Base-by-base conservation (phyloP, 1,284 basidiomycete species). In the Melampsora occidentalis region DNA sequence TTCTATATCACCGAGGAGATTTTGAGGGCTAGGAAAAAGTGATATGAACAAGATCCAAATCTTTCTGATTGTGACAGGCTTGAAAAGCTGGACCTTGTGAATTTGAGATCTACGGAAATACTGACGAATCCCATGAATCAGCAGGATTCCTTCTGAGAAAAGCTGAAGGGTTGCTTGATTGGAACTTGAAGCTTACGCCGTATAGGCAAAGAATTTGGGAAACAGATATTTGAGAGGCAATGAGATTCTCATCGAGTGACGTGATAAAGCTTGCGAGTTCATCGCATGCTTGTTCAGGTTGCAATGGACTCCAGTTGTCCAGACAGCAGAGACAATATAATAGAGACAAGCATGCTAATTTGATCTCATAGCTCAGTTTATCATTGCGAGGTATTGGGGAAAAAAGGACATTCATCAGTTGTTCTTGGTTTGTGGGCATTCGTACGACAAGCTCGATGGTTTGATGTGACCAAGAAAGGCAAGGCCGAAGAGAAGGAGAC, bases 151-250 rank as follows among this genome's bases (percentile, higher is more conserved):
- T 1, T n/a, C 18, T 57, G 53, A 57, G 10, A 57, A 9, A n/a
- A 57, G 53, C 5, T 2, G 16, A 28, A 57, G 28, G 6, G 53
- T 9, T 46, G 42, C 2, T 46, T 46, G 42, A n/a, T 57, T 51
- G 3, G 49, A 51, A 14, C 14, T 28, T n/a, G 9, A 22, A 28
- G 53, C 53, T 57, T 57, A 57, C 53, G 9, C 53, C 53, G 20
- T 57, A 57, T n/a, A 57, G 53, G 53, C 53, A 57, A 22, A 57
- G 53, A 16, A 57, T 57, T n/a, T 57, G 53, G 53, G 28, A n/a
- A 28, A 57, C 28, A 22, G 53, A 22, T 12, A 57, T 57, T 4
- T n/a, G 28, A 28, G 53, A 57, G 9, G 14, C n/a, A 7, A 10
- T 28, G 7, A n/a, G 5, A 57, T 28, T 57, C 7, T 57, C 53